Evolutionary conservation across 257 asterid genomes (phyloP).

Genomic region (Marsdenia floribunda): DNA sequence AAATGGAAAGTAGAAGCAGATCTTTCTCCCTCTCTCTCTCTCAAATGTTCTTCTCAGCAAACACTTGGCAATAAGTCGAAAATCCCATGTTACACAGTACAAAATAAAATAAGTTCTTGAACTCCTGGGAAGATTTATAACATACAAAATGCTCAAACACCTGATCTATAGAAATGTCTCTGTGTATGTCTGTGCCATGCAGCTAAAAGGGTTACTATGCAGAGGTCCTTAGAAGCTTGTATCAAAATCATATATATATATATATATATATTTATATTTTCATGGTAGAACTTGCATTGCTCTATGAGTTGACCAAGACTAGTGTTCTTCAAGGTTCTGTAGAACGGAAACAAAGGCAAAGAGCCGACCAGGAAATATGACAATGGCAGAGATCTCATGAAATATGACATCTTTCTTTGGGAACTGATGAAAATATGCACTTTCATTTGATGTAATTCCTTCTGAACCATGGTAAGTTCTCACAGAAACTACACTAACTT

Average conservation of each 20-base stretch:
- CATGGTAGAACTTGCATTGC: neutral
- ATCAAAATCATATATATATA: neutral
- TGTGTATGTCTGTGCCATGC: neutral
- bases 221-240: neutral
- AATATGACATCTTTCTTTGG: no score
- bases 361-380: neutral
- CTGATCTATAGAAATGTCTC: neutral
- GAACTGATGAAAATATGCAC: neutral
- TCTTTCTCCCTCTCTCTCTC: neutral
- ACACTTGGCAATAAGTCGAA: no score
- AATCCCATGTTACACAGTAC: neutral
- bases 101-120: neutral
- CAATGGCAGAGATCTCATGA: neutral
- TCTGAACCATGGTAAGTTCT: neutral
- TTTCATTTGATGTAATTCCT: no score
- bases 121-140: neutral
- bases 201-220: neutral
- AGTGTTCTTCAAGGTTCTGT: neutral
- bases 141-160: neutral
- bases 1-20: no score
- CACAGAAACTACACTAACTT: neutral
- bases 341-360: neutral
- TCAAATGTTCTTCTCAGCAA: neutral
- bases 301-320: neutral
- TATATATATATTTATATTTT: no score